These are phyloP conservation scores for Venustampulla echinocandica DNA, from an alignment of 495 filamentous ascomycete species.

Conservation along the genomic window DNA sequence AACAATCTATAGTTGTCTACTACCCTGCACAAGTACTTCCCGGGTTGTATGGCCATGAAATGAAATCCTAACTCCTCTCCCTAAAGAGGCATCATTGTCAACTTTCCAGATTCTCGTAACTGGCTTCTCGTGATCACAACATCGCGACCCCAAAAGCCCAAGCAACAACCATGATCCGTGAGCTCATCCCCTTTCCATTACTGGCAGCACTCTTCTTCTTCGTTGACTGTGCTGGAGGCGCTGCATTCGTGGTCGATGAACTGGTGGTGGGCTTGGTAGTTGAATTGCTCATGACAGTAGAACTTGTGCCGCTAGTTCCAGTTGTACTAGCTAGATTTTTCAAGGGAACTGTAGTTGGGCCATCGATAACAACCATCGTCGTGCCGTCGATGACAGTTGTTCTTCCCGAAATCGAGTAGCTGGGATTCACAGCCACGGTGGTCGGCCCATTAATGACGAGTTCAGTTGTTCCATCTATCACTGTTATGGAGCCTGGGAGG, in stretches of 20 bases:
- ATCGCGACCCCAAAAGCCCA: too few species aligned
- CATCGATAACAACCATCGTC: conserved; percentile 14
- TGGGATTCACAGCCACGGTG: conserved; percentile 6
- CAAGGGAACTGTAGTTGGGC: conserved; percentile 7
- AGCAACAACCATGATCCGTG: too few species aligned
- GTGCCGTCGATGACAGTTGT: conserved; percentile 18
- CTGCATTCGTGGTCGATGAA: neutral
- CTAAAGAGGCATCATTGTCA: too few species aligned
- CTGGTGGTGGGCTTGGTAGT: neutral
- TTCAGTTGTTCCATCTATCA: conserved; percentile 12
- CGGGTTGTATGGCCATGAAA: too few species aligned
- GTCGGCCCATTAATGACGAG: conserved; percentile 14
- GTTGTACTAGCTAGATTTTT: neutral
- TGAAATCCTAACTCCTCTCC: too few species aligned
- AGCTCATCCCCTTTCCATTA: too few species aligned
- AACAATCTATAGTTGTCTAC: too few species aligned
- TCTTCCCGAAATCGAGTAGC: conserved; percentile 7
- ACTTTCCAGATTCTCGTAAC: too few species aligned
- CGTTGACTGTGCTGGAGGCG: neutral
- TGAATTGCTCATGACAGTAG: neutral
- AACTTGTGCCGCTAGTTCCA: neutral
- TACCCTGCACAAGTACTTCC: too few species aligned
- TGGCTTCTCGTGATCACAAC: too few species aligned
- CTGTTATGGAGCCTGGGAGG: conserved; percentile 5
- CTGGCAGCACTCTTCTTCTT: conserved; percentile 2